Base-by-base conservation (phyloP, 768 basidiomycete genomes). In the Gymnopilus dilepis region DNA sequence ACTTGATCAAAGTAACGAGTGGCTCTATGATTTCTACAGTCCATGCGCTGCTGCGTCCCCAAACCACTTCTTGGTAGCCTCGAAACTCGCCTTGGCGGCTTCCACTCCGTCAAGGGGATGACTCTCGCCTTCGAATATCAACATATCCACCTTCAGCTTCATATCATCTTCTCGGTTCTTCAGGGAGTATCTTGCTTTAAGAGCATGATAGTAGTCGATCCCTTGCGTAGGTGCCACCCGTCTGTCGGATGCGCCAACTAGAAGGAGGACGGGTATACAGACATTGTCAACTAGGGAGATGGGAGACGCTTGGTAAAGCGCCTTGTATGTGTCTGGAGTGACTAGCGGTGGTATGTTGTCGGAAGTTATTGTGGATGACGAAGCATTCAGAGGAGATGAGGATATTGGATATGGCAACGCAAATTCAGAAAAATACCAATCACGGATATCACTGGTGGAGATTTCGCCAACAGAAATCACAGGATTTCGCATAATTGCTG, bases 101-200 rank as follows among this genome's bases (percentile, higher is more conserved):
- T 88, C 87, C 3, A 90, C 86, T 0, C 86, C 84, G 17, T 88
- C 88, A 6, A 90, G 69, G 3, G 86, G 77, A 70, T 91, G 90
- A 1, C 81, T 78, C 65, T 89, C 86, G 22, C 84, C 82, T 21
- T 83, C 82, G 63, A 90, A 90, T 50, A 80, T 69, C 34, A 89
- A 72, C 82, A 90, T 79, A 50, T 88, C 85, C 15, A 88, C 83
- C 5, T 76, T 72, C 74, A 69, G 24, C 59, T 64, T 40, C 61
- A 52, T 12, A 63, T 56, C 13, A 47, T 40, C 40, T 42, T 48
- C 22, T n/a, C 31, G 17, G 47, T 31, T 50, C 26, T 43, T 40
- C 37, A 55, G 58, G 4, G 64, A 47, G 22, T 63, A 63, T 31
- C 73, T 69, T 6, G 78, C 84, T 68, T 85, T 89, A 57, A 92